Conservation (phyloP, 768 basidiomycete species). For the Naganishia kalamii region DNA sequence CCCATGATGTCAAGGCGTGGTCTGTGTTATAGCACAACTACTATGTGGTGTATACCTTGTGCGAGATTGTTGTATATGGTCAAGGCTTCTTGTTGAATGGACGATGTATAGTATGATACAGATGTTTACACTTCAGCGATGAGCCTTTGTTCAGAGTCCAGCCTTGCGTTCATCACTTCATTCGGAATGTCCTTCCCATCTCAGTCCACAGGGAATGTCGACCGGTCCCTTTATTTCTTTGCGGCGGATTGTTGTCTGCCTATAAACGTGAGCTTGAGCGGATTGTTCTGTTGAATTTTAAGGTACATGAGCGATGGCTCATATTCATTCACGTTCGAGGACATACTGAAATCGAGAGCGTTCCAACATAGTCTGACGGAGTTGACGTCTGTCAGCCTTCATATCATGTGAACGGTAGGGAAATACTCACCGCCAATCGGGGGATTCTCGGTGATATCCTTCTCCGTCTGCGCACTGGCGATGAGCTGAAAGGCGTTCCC, state of each 20-base stretch:
- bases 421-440: constrained; percentile 38
- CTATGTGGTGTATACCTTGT: no score
- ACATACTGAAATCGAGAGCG: constrained; percentile 39
- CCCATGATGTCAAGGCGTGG: no score
- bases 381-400: neutral
- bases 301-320: neutral
- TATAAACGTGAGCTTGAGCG: constrained; percentile 38
- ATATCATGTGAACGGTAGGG: neutral
- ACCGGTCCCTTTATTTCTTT: neutral
- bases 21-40: no score
- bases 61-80: constrained; percentile 4
- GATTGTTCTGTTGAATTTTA: constrained; percentile 29
- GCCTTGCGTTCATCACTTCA: no score
- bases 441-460: constrained; percentile 36
- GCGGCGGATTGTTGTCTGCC: constrained; percentile 29
- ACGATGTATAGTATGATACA: constrained; percentile 4
- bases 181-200: neutral
- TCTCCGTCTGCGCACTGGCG: constrained; percentile 26
- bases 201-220: neutral
- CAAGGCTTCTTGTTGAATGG: neutral
- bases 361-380: constrained; percentile 40
- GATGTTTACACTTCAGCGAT: no score
- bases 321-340: neutral
- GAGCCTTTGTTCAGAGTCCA: neutral
- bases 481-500: constrained; percentile 34